phyloP scores from a whole-genome alignment of 495 filamentous ascomycete genomes.

The Penicilliopsis zonata region DNA sequence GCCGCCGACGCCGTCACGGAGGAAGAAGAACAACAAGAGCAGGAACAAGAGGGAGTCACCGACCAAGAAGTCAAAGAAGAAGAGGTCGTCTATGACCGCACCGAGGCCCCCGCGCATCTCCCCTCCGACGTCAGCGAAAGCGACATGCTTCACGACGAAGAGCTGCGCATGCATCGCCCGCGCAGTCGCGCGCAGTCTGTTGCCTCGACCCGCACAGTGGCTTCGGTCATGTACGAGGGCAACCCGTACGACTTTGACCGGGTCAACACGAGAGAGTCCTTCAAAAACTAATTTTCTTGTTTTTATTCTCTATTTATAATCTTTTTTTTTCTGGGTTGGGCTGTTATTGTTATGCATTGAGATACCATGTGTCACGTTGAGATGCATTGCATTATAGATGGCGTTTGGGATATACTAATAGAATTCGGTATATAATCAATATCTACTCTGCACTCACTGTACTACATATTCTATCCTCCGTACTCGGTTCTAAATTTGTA shows the following conservation, averaged over 20 bases:
- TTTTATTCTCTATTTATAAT: not conserved
- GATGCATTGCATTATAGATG: no score
- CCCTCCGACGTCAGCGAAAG: constrained; percentile 14
- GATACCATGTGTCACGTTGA: no score
- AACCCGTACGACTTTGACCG: constrained; percentile 35
- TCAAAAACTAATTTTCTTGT: constrained; percentile 16
- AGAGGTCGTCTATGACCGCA: constrained; percentile 20
- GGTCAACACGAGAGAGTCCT: constrained; percentile 32
- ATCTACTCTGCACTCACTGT: no score
- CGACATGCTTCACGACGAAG: constrained; percentile 11
- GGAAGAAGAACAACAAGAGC: constrained; percentile 5
- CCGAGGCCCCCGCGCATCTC: constrained; percentile 22
- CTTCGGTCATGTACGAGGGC: constrained; percentile 26
- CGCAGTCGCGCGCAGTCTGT: constrained; percentile 22
- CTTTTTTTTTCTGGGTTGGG: no score
- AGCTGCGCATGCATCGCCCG: constrained; percentile 11
- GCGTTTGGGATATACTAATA: no score
- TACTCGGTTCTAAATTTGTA: no score
- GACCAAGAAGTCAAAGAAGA: no score
- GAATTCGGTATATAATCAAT: no score
- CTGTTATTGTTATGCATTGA: no score
- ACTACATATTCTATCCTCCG: no score
- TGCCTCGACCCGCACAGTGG: constrained; percentile 17
- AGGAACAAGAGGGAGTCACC: no score
- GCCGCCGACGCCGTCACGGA: constrained; percentile 7